Conservation (phyloP, 2,329 filamentous ascomycete genomes). For the Calonectria pseudoreteaudii region DNA sequence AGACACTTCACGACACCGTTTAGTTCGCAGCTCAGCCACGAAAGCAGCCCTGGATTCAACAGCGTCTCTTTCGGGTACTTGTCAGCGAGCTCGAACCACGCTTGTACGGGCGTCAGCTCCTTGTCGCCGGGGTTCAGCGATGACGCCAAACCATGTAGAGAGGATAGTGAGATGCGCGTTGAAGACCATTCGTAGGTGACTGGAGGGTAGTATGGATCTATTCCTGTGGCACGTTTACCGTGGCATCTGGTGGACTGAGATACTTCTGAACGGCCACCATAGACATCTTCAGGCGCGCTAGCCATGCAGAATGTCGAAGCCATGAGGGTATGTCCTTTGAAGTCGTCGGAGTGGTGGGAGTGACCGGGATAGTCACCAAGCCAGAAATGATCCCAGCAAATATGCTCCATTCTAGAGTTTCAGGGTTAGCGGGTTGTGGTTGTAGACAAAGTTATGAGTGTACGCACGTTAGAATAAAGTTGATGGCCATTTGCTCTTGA, state of each 20-base stretch:
- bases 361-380: slow-evolving; percentile 53
- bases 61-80: slow-evolving; percentile 54
- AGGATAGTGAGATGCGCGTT: slow-evolving; percentile 54
- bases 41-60: slow-evolving; percentile 50
- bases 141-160: slow-evolving; percentile 58
- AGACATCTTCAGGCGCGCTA: slow-evolving; percentile 51
- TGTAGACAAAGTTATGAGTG: background rate
- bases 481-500: slow-evolving; percentile 61
- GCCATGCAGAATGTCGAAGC: slow-evolving; percentile 57
- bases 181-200: slow-evolving; percentile 52
- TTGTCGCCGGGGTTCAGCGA: slow-evolving; percentile 55
- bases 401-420: slow-evolving; percentile 60
- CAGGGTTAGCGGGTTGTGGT: slow-evolving; percentile 8
- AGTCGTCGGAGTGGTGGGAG: slow-evolving; percentile 44
- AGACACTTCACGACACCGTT: slow-evolving; percentile 58
- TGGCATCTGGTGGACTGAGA: slow-evolving; percentile 32
- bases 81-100: slow-evolving; percentile 64
- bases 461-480: slow-evolving; percentile 65
- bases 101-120: slow-evolving; percentile 65
- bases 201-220: slow-evolving; percentile 35
- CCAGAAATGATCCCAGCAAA: slow-evolving; percentile 64
- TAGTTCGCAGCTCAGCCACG: slow-evolving; percentile 55
- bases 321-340: slow-evolving; percentile 58
- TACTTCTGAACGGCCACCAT: slow-evolving; percentile 41
- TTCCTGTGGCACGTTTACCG: slow-evolving; percentile 25